Evolutionary conservation across 2,329 filamentous ascomycete species (phyloP).

Genomic region (Stemphylium vesicarium): DNA sequence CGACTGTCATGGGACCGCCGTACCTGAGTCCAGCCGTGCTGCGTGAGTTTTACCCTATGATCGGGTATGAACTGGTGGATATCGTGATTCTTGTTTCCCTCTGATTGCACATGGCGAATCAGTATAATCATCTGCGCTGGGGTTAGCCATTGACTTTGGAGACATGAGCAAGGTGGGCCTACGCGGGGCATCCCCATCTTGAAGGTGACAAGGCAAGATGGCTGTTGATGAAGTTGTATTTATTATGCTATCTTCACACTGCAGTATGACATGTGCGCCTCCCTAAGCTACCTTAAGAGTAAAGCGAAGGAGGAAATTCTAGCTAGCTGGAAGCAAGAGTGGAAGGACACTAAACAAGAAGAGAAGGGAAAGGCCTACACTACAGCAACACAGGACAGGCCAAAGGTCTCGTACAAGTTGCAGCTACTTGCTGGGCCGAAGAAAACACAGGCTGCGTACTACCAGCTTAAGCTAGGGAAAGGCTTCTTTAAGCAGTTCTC

Average conservation of each 20-base stretch:
- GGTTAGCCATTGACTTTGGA: constrained; percentile 23
- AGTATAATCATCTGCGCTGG: constrained; percentile 71
- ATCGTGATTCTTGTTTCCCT: constrained; percentile 97
- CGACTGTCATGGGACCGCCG: no score
- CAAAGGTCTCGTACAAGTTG: not conserved
- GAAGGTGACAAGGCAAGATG: no score
- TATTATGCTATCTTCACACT: no score
- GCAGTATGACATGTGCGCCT: no score
- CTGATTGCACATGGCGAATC: constrained; percentile 91
- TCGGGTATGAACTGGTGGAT: constrained; percentile 97
- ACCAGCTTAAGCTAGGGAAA: not conserved
- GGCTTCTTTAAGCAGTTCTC: not conserved
- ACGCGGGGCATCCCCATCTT: constrained; percentile 65
- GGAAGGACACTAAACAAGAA: not conserved
- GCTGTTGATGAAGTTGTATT: no score
- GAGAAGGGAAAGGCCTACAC: not conserved
- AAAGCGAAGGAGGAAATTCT: not conserved
- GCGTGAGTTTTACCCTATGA: constrained; percentile 90
- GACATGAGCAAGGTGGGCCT: constrained; percentile 16
- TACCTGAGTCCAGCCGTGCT: constrained; percentile 75
- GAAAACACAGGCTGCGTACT: not conserved
- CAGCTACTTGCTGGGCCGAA: not conserved
- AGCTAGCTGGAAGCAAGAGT: not conserved
- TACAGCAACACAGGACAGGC: not conserved
- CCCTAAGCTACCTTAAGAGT: no score